Evolutionary conservation across 2,329 filamentous ascomycete genomes (phyloP).

Genomic region (Sordariomycetes sp.): DNA sequence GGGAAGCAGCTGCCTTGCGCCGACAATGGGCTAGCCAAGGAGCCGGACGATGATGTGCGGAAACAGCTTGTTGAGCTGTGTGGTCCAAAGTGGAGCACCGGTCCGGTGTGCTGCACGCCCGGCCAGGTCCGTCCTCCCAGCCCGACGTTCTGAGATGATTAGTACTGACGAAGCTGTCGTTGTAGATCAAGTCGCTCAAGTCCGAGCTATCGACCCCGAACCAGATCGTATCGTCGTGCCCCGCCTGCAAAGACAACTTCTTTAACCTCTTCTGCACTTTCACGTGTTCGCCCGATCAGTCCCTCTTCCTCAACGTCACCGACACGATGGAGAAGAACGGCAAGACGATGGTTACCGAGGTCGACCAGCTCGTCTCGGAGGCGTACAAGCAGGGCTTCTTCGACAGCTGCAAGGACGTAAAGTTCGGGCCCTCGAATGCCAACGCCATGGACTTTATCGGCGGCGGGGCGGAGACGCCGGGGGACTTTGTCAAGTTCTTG

Average conservation of each 20-base stretch:
- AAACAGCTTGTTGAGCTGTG: slow-evolving; percentile 75
- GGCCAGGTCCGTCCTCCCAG: slow-evolving; percentile 49
- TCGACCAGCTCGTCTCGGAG: slow-evolving; percentile 79
- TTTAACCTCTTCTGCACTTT: slow-evolving; percentile 98
- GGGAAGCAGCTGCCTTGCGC: slow-evolving; percentile 82
- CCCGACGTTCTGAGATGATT: background rate
- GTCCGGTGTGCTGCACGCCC: slow-evolving; percentile 71
- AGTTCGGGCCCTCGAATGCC: slow-evolving; percentile 87
- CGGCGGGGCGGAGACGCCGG: slow-evolving; percentile 84
- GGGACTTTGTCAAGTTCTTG: slow-evolving; percentile 76
- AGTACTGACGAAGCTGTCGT: slow-evolving; percentile 1
- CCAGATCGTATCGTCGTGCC: slow-evolving; percentile 82
- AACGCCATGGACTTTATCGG: slow-evolving; percentile 94
- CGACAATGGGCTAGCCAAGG: slow-evolving; percentile 71
- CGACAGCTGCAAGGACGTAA: slow-evolving; percentile 97
- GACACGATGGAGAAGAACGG: slow-evolving; percentile 47
- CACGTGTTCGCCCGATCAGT: slow-evolving; percentile 94
- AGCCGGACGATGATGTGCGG: slow-evolving; percentile 59
- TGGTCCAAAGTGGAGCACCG: slow-evolving; percentile 72
- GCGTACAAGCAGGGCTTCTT: slow-evolving; percentile 82
- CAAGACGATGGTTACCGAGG: slow-evolving; percentile 57
- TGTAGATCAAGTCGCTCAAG: slow-evolving; percentile 63
- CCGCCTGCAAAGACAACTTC: slow-evolving; percentile 96
- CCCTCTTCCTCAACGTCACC: slow-evolving; percentile 88
- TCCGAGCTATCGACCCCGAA: slow-evolving; percentile 79